Conservation (phyloP, 352 stramenopile genomes). For the Phytophthora crassamura region DNA sequence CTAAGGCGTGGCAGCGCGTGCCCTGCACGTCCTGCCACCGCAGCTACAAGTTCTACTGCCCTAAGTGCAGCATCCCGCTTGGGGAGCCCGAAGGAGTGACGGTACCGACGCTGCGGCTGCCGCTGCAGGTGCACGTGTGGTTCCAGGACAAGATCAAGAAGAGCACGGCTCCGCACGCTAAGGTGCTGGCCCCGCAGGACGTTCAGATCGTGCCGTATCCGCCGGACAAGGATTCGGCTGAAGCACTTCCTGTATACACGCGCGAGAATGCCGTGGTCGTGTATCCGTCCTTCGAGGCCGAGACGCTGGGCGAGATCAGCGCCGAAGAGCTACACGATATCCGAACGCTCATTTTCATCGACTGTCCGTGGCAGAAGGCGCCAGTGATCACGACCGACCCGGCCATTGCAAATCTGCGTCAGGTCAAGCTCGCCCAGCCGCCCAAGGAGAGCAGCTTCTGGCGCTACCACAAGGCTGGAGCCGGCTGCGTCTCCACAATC, state of each 20-base stretch:
- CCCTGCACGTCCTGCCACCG: slow-evolving; percentile 69
- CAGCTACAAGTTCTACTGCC: slow-evolving; percentile 91
- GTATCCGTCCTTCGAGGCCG: slow-evolving; percentile 78
- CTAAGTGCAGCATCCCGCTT: slow-evolving; percentile 69
- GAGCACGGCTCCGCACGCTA: slow-evolving; percentile 88
- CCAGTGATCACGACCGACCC: slow-evolving; percentile 73
- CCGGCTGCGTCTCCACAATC: slow-evolving; percentile 89
- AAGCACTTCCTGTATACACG: slow-evolving; percentile 53
- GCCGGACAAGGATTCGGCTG: slow-evolving; percentile 23
- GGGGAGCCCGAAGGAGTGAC: slow-evolving; percentile 55
- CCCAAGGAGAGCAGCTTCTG: slow-evolving; percentile 88
- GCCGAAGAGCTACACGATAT: slow-evolving; percentile 62
- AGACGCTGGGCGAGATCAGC: slow-evolving; percentile 68
- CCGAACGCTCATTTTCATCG: slow-evolving; percentile 86
- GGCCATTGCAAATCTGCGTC: slow-evolving; percentile 59
- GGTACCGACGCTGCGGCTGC: slow-evolving; percentile 66
- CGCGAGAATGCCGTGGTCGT: slow-evolving; percentile 73
- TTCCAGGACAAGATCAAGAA: slow-evolving; percentile 92
- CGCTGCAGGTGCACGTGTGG: slow-evolving; percentile 83
- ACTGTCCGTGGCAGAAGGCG: slow-evolving; percentile 89
- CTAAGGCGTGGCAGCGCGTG: slow-evolving; percentile 58
- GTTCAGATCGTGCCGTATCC: slow-evolving; percentile 77
- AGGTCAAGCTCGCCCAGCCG: slow-evolving; percentile 81
- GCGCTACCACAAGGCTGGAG: slow-evolving; percentile 87
- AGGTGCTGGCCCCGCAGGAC: slow-evolving; percentile 74